Base-by-base conservation (phyloP, 192 early-diverging fungal species). In the Coemansia sp. region DNA sequence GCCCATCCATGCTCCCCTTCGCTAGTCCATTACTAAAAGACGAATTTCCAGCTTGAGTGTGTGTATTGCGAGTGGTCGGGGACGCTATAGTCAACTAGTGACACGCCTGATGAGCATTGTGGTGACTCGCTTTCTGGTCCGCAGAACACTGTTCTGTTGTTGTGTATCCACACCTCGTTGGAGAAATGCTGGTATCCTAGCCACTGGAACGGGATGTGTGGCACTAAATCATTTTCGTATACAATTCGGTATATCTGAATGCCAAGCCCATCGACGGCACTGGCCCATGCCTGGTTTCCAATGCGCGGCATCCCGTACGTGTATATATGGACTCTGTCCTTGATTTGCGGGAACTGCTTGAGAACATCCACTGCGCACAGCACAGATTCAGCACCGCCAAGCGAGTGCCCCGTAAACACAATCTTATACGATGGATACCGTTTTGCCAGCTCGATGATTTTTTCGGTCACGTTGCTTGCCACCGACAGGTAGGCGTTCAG, bases 401-500 rank as follows among this genome's bases (percentile, higher is more conserved):
- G 77, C n/a, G 82, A 84, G 40, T 84, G 82, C 0, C 82, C 82
- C 6, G 82, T 80, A 63, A 84, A 78, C 41, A 84, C 77, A 8
- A 84, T n/a, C 51, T 71, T 73, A 65, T 84, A 73, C 1, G 62
- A 36, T 5, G 82, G 77, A 21, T 73, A 69, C 39, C 22, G 45
- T 9, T 56, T 59, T 6, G 61, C 64, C 13, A 83, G 69, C 39
- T 32, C 61, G 16, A 48, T 54, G 1, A 82, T 49, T 19, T 5
- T 56, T 4, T 37, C 16, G 8, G 65, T 68, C 8, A 82, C 74
- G 2, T 74, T 66, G 42, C 10, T 15, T 15, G 76, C 61, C 8
- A 78, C 80, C 7, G 80, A 65, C 55, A 67, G 68, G 67, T 83
- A 83, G 8, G 80, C 72, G 7, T 59, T 56, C 10, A 83, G 67